A percentile compares a stretch with the other conserved stretches of the same genome.
Conservation (phyloP, 495 filamentous ascomycete genomes). For the Talaromyces thailandensis region DNA sequence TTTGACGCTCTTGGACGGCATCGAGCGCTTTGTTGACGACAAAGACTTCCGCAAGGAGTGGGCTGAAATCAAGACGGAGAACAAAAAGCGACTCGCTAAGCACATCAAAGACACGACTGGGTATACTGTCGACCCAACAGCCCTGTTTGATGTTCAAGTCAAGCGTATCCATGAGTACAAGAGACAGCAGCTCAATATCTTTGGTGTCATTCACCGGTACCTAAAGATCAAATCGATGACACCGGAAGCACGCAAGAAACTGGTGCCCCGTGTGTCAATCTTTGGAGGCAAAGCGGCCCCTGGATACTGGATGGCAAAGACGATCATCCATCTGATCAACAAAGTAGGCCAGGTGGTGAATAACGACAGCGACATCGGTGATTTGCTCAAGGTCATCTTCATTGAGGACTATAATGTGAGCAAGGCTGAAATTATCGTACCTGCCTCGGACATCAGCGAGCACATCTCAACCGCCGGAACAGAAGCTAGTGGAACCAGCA, state of each 20-base stretch:
- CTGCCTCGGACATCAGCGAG: constrained; percentile 93
- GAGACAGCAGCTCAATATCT: constrained; percentile 97
- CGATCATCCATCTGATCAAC: constrained; percentile 94
- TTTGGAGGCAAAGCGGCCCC: constrained; percentile 97
- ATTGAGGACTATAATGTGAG: constrained; percentile 98
- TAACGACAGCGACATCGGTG: constrained; percentile 81
- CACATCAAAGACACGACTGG: constrained; percentile 76
- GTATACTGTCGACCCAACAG: constrained; percentile 73
- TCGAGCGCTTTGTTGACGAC: constrained; percentile 75
- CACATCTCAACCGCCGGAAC: constrained; percentile 98
- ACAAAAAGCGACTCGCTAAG: constrained; percentile 76
- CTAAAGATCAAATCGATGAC: constrained; percentile 78
- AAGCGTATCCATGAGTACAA: constrained; percentile 99
- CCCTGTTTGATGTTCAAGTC: constrained; percentile 94
- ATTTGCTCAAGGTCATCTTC: constrained; percentile 94
- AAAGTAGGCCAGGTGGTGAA: constrained; percentile 88
- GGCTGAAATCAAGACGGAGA: constrained; percentile 76
- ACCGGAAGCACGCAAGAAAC: constrained; percentile 77
- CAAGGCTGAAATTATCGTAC: constrained; percentile 94
- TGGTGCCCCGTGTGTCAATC: constrained; percentile 86
- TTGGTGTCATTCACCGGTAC: constrained; percentile 94
- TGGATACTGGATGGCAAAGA: constrained; percentile 99
- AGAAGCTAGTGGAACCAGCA: constrained; percentile 61
- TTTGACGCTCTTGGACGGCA: constrained; percentile 70
- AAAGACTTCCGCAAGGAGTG: constrained; percentile 85